phyloP scores from a whole-genome alignment of 2,329 filamentous ascomycete species.

The Penicillium sp. region DNA sequence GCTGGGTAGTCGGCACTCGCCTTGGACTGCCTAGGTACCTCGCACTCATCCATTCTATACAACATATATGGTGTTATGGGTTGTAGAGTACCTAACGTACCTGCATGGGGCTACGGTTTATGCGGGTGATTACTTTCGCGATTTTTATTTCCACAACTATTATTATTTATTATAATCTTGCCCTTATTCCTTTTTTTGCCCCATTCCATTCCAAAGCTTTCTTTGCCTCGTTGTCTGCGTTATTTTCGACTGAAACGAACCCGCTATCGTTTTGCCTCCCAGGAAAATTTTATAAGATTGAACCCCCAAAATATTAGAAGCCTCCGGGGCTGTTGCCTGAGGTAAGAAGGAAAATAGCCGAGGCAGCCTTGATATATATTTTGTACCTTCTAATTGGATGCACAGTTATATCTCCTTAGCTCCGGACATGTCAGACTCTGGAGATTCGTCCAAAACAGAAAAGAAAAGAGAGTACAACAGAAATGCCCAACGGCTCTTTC shows the following conservation, averaged over 20 bases:
- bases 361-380: background rate
- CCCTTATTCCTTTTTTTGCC: background rate
- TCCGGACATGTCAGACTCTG: slow-evolving; percentile 25
- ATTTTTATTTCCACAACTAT: background rate
- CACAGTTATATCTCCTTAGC: background rate
- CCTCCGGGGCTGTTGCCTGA: background rate
- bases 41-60: background rate
- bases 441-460: slow-evolving; percentile 25
- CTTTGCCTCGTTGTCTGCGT: background rate
- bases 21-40: background rate
- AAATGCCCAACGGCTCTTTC: slow-evolving; percentile 43
- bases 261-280: background rate
- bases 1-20: no score
- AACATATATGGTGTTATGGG: background rate
- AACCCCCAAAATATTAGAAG: background rate
- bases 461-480: slow-evolving; percentile 35
- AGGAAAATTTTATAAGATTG: background rate
- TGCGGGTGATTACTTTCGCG: no score
- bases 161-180: background rate
- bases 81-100: no score
- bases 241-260: background rate
- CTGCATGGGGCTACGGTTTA: background rate
- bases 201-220: background rate
- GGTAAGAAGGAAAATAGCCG: background rate
- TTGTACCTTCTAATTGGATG: background rate